Conservation (phyloP, 495 filamentous ascomycete genomes). For the Bacidia rubella region DNA sequence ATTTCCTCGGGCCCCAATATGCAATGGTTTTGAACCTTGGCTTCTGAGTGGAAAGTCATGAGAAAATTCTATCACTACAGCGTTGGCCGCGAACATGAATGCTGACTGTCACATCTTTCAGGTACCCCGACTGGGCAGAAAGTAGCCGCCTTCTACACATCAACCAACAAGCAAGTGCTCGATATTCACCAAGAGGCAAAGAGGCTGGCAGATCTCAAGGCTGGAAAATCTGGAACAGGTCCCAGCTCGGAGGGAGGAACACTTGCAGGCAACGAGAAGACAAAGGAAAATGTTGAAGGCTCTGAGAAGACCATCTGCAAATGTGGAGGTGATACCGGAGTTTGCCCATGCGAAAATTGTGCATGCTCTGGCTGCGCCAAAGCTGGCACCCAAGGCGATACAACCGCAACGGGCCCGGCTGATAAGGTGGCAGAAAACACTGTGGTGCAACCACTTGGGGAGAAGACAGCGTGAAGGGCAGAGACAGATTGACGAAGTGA, state of each 20-base stretch:
- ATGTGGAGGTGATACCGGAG: constrained; percentile 18
- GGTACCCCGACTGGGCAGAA: constrained; percentile 75
- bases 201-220: constrained; percentile 77
- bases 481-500: background rate
- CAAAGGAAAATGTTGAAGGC: constrained; percentile 15
- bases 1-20: too few species aligned
- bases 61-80: too few species aligned
- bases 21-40: too few species aligned
- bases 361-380: constrained; percentile 19
- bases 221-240: constrained; percentile 37
- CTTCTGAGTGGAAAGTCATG: too few species aligned
- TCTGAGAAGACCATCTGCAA: constrained; percentile 20
- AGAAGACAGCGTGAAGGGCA: constrained; percentile 13
- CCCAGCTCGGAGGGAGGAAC: constrained; percentile 15
- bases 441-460: constrained; percentile 15
- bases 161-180: constrained; percentile 68
- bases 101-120: background rate
- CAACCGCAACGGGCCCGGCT: constrained; percentile 19
- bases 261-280: constrained; percentile 25
- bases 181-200: constrained; percentile 87
- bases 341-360: constrained; percentile 20
- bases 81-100: too few species aligned
- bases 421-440: constrained; percentile 14
- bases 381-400: constrained; percentile 12
- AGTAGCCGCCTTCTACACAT: constrained; percentile 71